These are phyloP conservation scores for Moricandia moricandioides DNA, from an alignment of 345 rosid genomes.

Conservation along the genomic window DNA sequence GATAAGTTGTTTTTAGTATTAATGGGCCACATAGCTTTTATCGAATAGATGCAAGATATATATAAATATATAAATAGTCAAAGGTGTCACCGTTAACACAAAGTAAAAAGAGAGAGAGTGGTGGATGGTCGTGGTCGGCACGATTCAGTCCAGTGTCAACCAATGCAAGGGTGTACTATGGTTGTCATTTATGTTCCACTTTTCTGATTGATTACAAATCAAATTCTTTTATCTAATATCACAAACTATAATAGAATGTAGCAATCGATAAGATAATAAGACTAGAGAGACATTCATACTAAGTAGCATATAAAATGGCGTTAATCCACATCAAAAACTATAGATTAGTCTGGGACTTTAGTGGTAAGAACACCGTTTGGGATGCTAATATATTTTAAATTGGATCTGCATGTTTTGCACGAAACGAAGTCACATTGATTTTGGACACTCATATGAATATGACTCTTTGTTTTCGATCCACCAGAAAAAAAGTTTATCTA, in stretches of 20 bases:
- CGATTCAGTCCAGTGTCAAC: neutral
- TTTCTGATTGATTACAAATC: neutral
- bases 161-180: slow-evolving; percentile 24
- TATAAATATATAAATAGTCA: neutral
- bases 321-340: neutral
- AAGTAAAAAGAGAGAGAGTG: neutral
- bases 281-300: neutral
- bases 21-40: neutral
- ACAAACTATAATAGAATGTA: neutral
- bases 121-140: slow-evolving; percentile 25
- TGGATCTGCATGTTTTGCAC: no score
- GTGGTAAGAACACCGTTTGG: no score
- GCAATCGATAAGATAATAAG: neutral
- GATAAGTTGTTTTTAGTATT: neutral
- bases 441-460: no score
- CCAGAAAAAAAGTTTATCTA: no score
- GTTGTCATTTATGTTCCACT: slow-evolving; percentile 8
- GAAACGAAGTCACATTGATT: no score
- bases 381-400: no score
- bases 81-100: neutral
- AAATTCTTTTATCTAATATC: neutral
- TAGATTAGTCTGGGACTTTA: no score
- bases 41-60: neutral
- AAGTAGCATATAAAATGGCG: neutral
- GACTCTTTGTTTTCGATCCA: no score